Percentiles rank a stretch among this genome's conserved stretches.
Evolutionary conservation across 768 basidiomycete genomes (phyloP).

Genomic region (Rossbeevera mucosa): DNA sequence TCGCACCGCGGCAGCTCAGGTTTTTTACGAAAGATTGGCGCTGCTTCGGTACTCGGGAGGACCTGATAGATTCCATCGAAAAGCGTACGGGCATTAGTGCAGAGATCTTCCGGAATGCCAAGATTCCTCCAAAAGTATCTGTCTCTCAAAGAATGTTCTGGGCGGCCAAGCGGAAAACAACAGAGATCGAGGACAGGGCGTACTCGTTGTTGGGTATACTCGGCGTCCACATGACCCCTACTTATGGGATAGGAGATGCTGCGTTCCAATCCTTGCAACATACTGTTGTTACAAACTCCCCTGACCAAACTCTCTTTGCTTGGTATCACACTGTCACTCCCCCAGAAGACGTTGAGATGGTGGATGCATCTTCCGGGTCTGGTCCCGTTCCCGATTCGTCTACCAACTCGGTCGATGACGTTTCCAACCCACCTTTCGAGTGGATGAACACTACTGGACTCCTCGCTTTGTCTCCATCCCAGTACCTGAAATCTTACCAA

Average conservation of each 20-base stretch:
- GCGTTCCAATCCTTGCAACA: conserved; percentile 26
- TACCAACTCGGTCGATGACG: not conserved
- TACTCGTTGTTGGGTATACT: conserved; percentile 31
- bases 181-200: conserved; percentile 24
- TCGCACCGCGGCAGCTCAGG: conserved; percentile 24
- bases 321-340: conserved; percentile 15
- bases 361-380: not conserved
- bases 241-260: conserved; percentile 23
- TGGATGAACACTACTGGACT: conserved; percentile 17
- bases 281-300: conserved; percentile 15
- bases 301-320: conserved; percentile 27
- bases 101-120: conserved; percentile 11
- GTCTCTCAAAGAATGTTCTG: conserved; percentile 28
- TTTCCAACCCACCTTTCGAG: not conserved
- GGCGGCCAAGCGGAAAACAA: conserved; percentile 24
- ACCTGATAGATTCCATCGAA: conserved; percentile 11
- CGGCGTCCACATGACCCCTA: conserved; percentile 13
- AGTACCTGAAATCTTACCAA: conserved; percentile 18
- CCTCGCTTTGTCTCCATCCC: conserved; percentile 21
- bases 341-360: conserved; percentile 12
- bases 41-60: conserved; percentile 13
- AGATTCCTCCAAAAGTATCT: conserved; percentile 8
- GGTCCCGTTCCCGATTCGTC: not conserved
- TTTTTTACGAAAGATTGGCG: conserved; percentile 29
- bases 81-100: conserved; percentile 13